These are phyloP conservation scores for Usnea hakonensis DNA, from an alignment of 495 filamentous ascomycete species.

Conservation along the genomic window DNA sequence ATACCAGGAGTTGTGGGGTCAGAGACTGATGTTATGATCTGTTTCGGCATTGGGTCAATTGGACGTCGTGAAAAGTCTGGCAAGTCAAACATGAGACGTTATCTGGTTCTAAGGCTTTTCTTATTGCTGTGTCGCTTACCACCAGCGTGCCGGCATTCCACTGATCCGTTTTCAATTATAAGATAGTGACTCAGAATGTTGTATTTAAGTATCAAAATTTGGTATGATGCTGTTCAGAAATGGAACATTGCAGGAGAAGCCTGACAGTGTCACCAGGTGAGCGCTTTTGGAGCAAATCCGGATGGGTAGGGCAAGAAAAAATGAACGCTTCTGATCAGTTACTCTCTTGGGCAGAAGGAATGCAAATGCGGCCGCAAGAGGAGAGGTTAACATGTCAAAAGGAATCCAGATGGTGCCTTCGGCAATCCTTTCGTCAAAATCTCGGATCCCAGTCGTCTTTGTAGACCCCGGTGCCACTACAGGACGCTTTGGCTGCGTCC, in stretches of 20 bases:
- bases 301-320: neutral
- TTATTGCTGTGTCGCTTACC: neutral
- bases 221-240: neutral
- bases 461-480: constrained; percentile 37
- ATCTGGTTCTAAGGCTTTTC: neutral
- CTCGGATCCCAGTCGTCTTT: constrained; percentile 35
- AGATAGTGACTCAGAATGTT: neutral
- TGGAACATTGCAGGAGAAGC: neutral
- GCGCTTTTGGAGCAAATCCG: neutral
- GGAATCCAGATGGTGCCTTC: neutral
- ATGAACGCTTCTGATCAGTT: neutral
- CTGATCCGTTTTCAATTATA: neutral
- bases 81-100: neutral
- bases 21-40: neutral
- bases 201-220: neutral
- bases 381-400: neutral
- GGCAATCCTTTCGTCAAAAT: constrained; percentile 8
- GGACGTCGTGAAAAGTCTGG: neutral
- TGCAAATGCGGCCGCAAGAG: neutral
- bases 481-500: constrained; percentile 27
- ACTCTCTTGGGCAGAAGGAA: neutral
- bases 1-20: neutral
- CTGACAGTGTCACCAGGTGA: neutral
- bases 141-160: neutral
- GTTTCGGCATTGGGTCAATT: neutral